Evolutionary conservation across 2,329 filamentous ascomycete species (phyloP).

Genomic region (Cryoendolithus antarcticus): DNA sequence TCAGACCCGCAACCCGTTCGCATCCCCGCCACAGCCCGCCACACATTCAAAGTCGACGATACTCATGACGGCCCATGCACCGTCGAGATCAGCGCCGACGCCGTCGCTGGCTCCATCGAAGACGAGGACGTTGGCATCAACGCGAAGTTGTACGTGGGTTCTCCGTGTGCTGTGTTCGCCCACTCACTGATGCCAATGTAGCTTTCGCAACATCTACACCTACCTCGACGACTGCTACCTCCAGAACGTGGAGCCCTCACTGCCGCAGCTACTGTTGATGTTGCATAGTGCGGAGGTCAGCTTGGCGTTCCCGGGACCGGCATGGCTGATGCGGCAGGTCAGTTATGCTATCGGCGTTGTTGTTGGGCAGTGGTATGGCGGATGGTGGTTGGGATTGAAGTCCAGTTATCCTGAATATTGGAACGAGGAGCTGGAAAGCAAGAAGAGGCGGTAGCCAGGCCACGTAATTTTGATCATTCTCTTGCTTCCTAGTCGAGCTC

Average conservation of each 20-base stretch:
- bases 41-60: conserved; percentile 19
- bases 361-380: conserved; percentile 12
- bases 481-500: no score
- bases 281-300: conserved; percentile 18
- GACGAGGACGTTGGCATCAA: conserved; percentile 12
- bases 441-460: no score
- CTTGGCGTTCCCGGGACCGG: conserved; percentile 17
- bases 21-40: conserved; percentile 14
- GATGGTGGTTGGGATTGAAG: not conserved
- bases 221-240: conserved; percentile 19
- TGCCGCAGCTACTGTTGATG: conserved; percentile 18
- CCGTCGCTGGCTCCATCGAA: conserved; percentile 7
- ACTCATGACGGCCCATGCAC: conserved; percentile 14
- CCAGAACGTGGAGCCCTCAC: conserved; percentile 12
- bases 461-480: no score
- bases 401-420: no score
- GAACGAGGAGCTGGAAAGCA: no score
- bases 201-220: conserved; percentile 19
- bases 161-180: not conserved
- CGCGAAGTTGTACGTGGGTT: conserved; percentile 11
- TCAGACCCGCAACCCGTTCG: conserved; percentile 14
- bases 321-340: conserved; percentile 12
- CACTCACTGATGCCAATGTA: not conserved
- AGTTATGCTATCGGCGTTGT: conserved; percentile 16
- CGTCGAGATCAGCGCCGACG: conserved; percentile 15